Evolutionary conservation across 2,329 filamentous ascomycete genomes (phyloP).

Genomic region (Neofusicoccum ribis): DNA sequence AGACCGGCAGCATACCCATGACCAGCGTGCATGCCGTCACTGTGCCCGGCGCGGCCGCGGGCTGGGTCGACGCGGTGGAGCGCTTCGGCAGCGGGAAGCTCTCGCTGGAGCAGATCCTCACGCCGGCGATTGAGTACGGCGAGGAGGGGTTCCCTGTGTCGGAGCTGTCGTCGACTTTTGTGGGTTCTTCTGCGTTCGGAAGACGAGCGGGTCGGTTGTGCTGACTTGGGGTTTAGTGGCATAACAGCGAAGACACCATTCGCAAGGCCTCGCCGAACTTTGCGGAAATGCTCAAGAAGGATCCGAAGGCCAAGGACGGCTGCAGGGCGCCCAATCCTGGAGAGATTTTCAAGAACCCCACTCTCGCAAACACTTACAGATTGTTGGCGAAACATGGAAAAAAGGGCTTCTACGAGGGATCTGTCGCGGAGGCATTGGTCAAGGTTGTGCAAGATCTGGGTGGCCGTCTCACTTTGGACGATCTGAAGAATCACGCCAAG

Average conservation of each 20-base stretch:
- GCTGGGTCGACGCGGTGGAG: constrained; percentile 88
- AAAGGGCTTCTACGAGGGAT: constrained; percentile 85
- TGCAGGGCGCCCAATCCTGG: constrained; percentile 74
- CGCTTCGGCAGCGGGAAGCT: constrained; percentile 87
- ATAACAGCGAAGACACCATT: constrained; percentile 61
- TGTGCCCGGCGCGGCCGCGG: constrained; percentile 85
- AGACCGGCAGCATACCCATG: constrained; percentile 66
- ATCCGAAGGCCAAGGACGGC: constrained; percentile 66
- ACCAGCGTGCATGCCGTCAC: constrained; percentile 78
- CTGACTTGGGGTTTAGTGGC: constrained; percentile 62
- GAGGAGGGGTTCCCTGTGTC: constrained; percentile 90
- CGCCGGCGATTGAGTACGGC: constrained; percentile 79
- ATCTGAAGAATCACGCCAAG: constrained; percentile 75
- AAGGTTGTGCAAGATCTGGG: constrained; percentile 75
- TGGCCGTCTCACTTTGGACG: constrained; percentile 75
- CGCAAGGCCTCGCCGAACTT: constrained; percentile 79
- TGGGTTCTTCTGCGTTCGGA: constrained; percentile 46
- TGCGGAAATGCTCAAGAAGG: constrained; percentile 81
- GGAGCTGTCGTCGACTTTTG: constrained; percentile 69
- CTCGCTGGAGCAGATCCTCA: constrained; percentile 72
- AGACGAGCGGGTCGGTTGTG: background rate
- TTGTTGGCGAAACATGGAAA: constrained; percentile 78
- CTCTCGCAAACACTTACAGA: constrained; percentile 78
- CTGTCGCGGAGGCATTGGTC: constrained; percentile 72
- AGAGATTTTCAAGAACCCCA: constrained; percentile 86